Conservation (phyloP, 176 grass and related monocot species). For the Oryza meridionalis region DNA sequence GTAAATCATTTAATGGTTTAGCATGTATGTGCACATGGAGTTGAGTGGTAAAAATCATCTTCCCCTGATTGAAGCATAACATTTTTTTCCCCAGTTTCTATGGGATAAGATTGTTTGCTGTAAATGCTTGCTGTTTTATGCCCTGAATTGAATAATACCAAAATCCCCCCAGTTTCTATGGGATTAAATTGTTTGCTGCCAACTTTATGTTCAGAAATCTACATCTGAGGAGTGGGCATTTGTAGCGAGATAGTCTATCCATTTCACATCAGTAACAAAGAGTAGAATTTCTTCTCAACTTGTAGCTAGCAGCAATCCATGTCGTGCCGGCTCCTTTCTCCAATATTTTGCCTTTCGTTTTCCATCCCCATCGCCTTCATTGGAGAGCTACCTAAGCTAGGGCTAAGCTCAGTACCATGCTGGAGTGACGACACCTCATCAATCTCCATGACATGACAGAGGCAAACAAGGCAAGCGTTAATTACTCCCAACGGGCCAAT, state of each 20-base stretch:
- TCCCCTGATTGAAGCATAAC: no score
- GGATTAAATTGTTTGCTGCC: background rate
- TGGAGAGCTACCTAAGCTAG: background rate
- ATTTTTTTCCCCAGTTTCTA: no score
- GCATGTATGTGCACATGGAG: no score
- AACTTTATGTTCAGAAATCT: background rate
- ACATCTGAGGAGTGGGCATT: background rate
- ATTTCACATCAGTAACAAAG: background rate
- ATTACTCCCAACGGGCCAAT: constrained; percentile 12
- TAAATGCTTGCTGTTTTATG: background rate
- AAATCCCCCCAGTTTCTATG: background rate
- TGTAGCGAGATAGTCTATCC: background rate
- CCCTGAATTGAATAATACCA: no score
- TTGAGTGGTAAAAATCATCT: no score
- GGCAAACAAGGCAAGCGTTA: background rate
- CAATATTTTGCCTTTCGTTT: background rate
- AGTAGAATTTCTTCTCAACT: background rate
- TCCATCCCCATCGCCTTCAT: background rate
- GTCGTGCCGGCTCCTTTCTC: background rate
- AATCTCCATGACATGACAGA: constrained; percentile 3
- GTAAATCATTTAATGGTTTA: no score
- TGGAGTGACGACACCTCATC: constrained; percentile 6
- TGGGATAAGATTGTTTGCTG: background rate
- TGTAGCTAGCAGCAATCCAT: background rate
- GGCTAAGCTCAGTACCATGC: background rate